Base-by-base conservation (phyloP, 2,329 filamentous ascomycete genomes). In the Fusarium protoensiforme region DNA sequence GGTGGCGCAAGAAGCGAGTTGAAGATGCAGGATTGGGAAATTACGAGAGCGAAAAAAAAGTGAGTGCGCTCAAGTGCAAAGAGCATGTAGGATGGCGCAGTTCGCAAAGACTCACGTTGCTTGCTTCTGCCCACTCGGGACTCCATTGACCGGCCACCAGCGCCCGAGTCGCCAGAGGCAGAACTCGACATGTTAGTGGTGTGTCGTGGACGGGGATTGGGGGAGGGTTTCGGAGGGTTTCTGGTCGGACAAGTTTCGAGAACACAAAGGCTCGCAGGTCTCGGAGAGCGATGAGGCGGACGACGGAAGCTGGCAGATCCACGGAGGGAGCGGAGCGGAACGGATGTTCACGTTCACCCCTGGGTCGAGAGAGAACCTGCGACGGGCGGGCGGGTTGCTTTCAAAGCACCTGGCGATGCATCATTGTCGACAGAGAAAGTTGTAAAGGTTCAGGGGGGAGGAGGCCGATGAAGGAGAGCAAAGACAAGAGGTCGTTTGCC, bases 121-220 rank as follows among this genome's bases (percentile, higher is more conserved):
- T 95, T 95, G 80, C 87, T 91, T 81, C 94, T 89, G 78, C 93
- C 93, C 63, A 90, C 92, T 79, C 93, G 90, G 71, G 93, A 94
- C 86, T 95, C 88, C 90, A 92, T 92, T 61, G 89, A 85, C 77
- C 89, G 89, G 75, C 80, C 78, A 74, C 72, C 72, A 29, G 46
- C 46, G 69, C 79, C 81, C 53, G 82, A 79, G 68, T 79, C 81
- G 75, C 79, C 81, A 71, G 78, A 80, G 48, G 78, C 78, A 63
- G 80, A 82, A 67, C 80, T 80, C 64, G 82, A 82, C 81, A 83
- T 83, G 36, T 68, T 78, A 65, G 60, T 68, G 67, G 60, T 29
- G 65, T 65, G 70, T 69, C 64, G 72, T 51, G 66, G 60, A 67
- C 66, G 56, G 68, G 59, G 67, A 61, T 77, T 77, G 65, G 35